phyloP scores from a whole-genome alignment of 345 rosid species.

The Eucalyptus polybractea region DNA sequence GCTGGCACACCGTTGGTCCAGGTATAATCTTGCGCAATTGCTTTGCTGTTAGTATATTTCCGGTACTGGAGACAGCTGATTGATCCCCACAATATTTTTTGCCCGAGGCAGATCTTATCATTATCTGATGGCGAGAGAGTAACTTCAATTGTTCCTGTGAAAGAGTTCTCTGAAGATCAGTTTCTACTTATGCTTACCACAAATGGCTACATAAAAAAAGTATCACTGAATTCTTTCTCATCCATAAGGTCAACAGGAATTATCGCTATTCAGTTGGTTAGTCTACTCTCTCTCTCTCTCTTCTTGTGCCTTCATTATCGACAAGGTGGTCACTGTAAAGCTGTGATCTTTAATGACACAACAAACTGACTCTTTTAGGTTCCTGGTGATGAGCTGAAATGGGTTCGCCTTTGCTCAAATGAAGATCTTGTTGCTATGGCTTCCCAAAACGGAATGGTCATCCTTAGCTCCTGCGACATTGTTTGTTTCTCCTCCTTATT shows the following conservation, averaged over 20 bases:
- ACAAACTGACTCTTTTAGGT: constrained; percentile 27
- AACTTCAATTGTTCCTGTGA: constrained; percentile 91
- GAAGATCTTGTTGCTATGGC: constrained; percentile 96
- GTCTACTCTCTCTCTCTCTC: constrained; percentile 3
- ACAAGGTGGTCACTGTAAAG: background rate
- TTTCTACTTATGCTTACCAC: constrained; percentile 88
- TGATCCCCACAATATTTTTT: background rate
- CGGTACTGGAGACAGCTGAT: background rate
- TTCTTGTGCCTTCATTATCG: background rate
- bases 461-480: constrained; percentile 62
- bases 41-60: background rate
- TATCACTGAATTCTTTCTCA: constrained; percentile 66
- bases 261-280: constrained; percentile 91
- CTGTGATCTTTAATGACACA: background rate
- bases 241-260: constrained; percentile 94
- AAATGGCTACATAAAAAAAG: constrained; percentile 96
- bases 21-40: constrained; percentile 24
- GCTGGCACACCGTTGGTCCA: constrained; percentile 92
- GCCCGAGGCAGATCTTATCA: constrained; percentile 53
- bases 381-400: constrained; percentile 88
- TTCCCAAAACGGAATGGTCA: constrained; percentile 90
- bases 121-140: constrained; percentile 89
- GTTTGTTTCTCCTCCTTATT: constrained; percentile 21
- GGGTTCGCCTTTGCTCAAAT: constrained; percentile 85
- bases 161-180: constrained; percentile 69